Evolutionary conservation across 2,329 filamentous ascomycete genomes (phyloP).

Genomic region (Helicocarpus griseus): DNA sequence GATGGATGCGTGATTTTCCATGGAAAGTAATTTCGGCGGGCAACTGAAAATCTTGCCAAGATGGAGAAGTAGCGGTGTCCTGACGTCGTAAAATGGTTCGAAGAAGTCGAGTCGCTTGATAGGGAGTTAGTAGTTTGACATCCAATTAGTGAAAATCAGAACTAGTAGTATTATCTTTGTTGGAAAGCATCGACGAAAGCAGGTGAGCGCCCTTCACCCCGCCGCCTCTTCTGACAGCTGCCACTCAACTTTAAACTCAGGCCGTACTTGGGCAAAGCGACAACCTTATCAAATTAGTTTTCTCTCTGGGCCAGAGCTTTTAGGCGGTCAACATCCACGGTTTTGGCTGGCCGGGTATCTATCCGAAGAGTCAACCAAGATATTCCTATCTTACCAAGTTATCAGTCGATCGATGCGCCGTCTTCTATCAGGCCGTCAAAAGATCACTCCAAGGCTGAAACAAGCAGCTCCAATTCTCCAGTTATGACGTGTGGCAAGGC

Average conservation of each 20-base stretch:
- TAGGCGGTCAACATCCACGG: background rate
- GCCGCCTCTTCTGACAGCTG: background rate
- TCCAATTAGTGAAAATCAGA: too few species aligned
- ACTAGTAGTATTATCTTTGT: too few species aligned
- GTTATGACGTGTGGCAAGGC: too few species aligned
- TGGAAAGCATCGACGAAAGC: background rate
- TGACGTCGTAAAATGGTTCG: background rate
- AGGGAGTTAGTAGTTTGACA: too few species aligned
- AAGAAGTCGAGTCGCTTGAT: background rate
- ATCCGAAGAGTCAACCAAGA: background rate
- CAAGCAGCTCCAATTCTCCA: background rate
- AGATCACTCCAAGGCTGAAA: background rate
- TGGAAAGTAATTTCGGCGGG: background rate
- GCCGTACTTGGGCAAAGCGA: too few species aligned
- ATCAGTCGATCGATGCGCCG: background rate
- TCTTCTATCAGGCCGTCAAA: background rate
- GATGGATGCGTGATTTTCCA: background rate
- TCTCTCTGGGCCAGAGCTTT: too few species aligned
- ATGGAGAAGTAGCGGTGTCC: background rate
- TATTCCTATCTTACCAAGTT: background rate
- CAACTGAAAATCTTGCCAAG: background rate
- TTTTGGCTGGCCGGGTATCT: too few species aligned
- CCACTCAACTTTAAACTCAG: too few species aligned
- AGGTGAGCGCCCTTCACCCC: background rate
- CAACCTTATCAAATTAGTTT: too few species aligned